These are phyloP conservation scores for Capsicum rhomboideum DNA, from an alignment of 257 asterid genomes.

Conservation along the genomic window DNA sequence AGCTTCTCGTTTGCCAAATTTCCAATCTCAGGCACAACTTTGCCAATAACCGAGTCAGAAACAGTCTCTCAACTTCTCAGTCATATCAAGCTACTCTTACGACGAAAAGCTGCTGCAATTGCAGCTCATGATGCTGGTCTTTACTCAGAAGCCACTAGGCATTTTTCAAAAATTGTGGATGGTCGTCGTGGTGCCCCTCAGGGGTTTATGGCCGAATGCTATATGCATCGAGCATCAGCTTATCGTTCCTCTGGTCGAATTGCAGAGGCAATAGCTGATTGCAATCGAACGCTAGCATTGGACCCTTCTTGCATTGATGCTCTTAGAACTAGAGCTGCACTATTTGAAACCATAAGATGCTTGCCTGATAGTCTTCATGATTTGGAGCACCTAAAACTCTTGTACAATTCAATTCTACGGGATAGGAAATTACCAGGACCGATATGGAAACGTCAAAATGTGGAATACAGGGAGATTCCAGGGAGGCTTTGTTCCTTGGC, in stretches of 20 bases:
- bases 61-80: constrained; percentile 43
- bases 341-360: constrained; percentile 69
- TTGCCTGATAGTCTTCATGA: constrained; percentile 89
- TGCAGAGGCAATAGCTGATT: constrained; percentile 60
- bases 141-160: constrained; percentile 49
- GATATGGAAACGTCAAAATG: constrained; percentile 69
- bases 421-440: constrained; percentile 82
- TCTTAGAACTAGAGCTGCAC: constrained; percentile 56
- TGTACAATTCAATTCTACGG: constrained; percentile 73
- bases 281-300: constrained; percentile 60
- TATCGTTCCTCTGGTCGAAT: constrained; percentile 46
- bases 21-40: constrained; percentile 20
- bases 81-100: constrained; percentile 55
- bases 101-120: constrained; percentile 59
- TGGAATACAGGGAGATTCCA: constrained; percentile 83
- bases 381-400: constrained; percentile 78
- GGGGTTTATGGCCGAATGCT: constrained; percentile 58
- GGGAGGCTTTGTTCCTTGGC: constrained; percentile 78
- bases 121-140: constrained; percentile 70
- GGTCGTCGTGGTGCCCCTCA: constrained; percentile 67
- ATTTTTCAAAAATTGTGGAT: constrained; percentile 57
- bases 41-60: constrained; percentile 38
- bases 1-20: constrained; percentile 42
- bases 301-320: constrained; percentile 81
- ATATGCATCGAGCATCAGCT: constrained; percentile 52